Base-by-base conservation (phyloP, 208 protist species). In the Borovskyia barvae region DNA sequence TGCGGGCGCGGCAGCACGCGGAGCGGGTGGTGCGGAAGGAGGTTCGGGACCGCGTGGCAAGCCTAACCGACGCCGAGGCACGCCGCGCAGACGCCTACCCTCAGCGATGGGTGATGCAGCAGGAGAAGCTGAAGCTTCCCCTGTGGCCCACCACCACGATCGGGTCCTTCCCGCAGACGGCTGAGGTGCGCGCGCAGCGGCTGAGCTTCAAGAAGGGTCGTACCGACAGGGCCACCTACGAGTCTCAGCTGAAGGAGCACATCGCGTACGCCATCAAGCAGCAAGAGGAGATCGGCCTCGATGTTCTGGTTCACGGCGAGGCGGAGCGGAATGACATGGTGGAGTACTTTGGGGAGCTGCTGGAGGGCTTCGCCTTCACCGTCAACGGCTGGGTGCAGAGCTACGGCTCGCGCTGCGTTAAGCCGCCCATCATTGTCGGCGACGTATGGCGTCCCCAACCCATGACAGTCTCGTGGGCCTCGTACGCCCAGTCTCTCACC, bases 261-360 rank as follows among this genome's bases (percentile, higher is more conserved):
- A 92, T 94, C 64, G 73, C 75, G 68, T 54, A 72, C n/a, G 71
- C 77, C 12, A 69, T 97, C 60, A 42, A 57, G 8, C 50, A 89
- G 29, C 92, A 97, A 65, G 87, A 95, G 55, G 72, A 76, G 17
- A 80, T 94, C 47, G 92, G 66, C 41, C 57, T 97, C 6, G 92
- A 97, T 70, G 77, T 97, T 8, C 67, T 95, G 22, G 92, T 97
- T 19, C 89, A 95, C 59, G 92, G 92, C 40, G 92, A 97, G 68
- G 76, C 81, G 30, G 92, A 95, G 67, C 70, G 92, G 28, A 92
- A 80, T 28, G 92, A 97, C 72, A 97, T 97, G 92, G 91, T 96
- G 19, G 85, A 96, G 67, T 94, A 95, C 66, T 94, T 96, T 67
- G 88, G 85, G 51, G 80, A 95, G 64, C 51, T 84, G 33, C 66